Conservation (phyloP, 495 filamentous ascomycete species). For the Aspergillus sclerotioniger region DNA sequence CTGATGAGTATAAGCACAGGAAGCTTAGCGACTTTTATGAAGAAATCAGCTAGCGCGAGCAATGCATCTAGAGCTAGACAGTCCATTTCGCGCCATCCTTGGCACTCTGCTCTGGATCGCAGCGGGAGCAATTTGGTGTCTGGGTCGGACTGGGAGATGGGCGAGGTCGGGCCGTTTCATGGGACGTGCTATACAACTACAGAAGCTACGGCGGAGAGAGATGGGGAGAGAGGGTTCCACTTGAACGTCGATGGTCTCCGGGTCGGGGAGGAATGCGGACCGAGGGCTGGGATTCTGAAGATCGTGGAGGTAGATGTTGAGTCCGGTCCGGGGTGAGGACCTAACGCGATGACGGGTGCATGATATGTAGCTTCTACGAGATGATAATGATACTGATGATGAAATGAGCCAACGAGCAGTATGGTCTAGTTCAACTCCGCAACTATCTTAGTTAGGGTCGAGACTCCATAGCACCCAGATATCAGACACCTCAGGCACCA, state of each 20-base stretch:
- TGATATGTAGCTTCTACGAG: too few relatives aligned
- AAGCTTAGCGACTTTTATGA: not conserved
- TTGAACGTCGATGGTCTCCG: not conserved
- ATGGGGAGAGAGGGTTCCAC: not conserved
- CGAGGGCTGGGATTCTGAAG: constrained; percentile 21
- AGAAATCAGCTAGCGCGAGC: not conserved
- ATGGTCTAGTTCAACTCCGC: not conserved
- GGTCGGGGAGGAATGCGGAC: constrained; percentile 4
- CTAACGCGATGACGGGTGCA: not conserved
- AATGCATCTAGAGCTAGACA: not conserved
- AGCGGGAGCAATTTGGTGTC: constrained; percentile 1
- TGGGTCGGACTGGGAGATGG: constrained; percentile 5
- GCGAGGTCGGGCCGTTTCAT: constrained; percentile 9
- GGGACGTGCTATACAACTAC: constrained; percentile 13
- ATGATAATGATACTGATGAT: too few relatives aligned
- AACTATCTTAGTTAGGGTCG: not conserved
- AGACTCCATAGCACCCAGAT: not conserved
- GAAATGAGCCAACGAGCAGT: too few relatives aligned
- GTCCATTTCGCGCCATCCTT: not conserved
- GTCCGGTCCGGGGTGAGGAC: constrained; percentile 12
- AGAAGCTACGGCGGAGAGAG: constrained; percentile 12
- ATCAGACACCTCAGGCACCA: constrained; percentile 12
- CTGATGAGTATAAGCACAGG: constrained; percentile 7
- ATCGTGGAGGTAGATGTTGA: constrained; percentile 29
- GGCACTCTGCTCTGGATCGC: not conserved